Conservation (phyloP, 352 stramenopile species). For the Aphanomyces astaci region DNA sequence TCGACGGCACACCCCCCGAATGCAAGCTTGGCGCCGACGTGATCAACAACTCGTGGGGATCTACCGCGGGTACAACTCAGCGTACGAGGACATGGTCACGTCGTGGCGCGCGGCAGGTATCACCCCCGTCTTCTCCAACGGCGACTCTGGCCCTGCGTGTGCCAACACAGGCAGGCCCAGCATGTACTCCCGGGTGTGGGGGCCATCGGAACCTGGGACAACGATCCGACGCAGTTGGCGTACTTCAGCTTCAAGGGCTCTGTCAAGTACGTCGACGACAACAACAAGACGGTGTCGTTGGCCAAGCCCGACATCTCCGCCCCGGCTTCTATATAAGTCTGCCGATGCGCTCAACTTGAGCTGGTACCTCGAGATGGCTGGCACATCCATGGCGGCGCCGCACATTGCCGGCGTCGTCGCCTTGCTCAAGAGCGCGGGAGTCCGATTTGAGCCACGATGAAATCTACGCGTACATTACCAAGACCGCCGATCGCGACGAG, state of each 20-base stretch:
- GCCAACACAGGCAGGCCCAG: slow-evolving; percentile 27
- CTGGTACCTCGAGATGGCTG: slow-evolving; percentile 27
- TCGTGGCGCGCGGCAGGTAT: slow-evolving; percentile 33
- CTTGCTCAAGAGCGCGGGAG: slow-evolving; percentile 28
- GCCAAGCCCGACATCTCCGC: slow-evolving; percentile 35
- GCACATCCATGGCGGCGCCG: slow-evolving; percentile 32
- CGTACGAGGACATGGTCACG: slow-evolving; percentile 27
- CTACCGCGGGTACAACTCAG: slow-evolving; percentile 19
- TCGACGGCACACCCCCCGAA: slow-evolving; percentile 22
- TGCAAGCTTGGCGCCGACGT: slow-evolving; percentile 35
- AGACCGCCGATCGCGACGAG: background rate
- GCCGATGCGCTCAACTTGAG: slow-evolving; percentile 24
- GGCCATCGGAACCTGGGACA: slow-evolving; percentile 35
- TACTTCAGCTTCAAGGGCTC: slow-evolving; percentile 33
- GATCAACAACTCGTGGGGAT: slow-evolving; percentile 37
- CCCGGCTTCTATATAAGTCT: slow-evolving; percentile 25
- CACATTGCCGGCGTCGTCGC: slow-evolving; percentile 31
- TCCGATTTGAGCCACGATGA: slow-evolving; percentile 27
- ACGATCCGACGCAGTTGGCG: slow-evolving; percentile 29
- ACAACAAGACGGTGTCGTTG: slow-evolving; percentile 24
- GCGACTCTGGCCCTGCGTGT: slow-evolving; percentile 30
- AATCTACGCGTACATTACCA: slow-evolving; percentile 24
- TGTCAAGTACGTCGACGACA: slow-evolving; percentile 6
- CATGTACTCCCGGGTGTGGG: slow-evolving; percentile 32
- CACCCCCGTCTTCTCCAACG: slow-evolving; percentile 36